phyloP scores from a whole-genome alignment of 2,329 filamentous ascomycete genomes.

The Pseudovirgaria hyperparasitica region DNA sequence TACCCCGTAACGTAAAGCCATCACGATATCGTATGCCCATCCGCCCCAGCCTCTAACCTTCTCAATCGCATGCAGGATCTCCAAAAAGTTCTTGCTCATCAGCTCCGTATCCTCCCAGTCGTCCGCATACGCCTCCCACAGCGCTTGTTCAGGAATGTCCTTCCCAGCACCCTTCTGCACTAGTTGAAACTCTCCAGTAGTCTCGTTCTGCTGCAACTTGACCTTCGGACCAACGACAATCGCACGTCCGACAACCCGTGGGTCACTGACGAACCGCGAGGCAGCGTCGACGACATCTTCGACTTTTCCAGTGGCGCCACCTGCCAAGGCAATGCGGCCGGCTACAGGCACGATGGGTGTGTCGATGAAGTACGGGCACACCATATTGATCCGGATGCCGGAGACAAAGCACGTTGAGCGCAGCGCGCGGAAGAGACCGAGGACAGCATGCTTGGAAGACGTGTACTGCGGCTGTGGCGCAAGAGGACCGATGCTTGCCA shows the following conservation, averaged over 20 bases:
- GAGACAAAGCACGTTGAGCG: conserved; percentile 34
- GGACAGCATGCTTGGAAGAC: conserved; percentile 51
- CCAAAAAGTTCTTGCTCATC: conserved; percentile 42
- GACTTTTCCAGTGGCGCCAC: conserved; percentile 38
- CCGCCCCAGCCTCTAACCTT: conserved; percentile 41
- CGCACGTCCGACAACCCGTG: conserved; percentile 42
- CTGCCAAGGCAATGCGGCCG: conserved; percentile 42
- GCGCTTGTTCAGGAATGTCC: conserved; percentile 28
- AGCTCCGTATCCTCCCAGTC: conserved; percentile 45
- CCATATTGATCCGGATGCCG: conserved; percentile 49
- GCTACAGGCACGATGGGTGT: conserved; percentile 42
- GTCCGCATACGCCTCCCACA: conserved; percentile 50
- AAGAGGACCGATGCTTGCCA: conserved; percentile 39
- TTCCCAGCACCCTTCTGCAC: conserved; percentile 12
- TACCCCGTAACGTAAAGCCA: conserved; percentile 8
- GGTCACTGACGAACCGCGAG: conserved; percentile 48
- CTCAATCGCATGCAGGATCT: conserved; percentile 40
- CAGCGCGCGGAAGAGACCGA: conserved; percentile 50
- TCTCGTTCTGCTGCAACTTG: conserved; percentile 30
- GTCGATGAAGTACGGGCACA: conserved; percentile 56
- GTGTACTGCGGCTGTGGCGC: conserved; percentile 40
- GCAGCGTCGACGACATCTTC: conserved; percentile 52
- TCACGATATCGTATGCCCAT: conserved; percentile 28
- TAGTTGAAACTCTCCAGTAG: conserved; percentile 19
- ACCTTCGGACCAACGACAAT: conserved; percentile 47